Evolutionary conservation across 768 basidiomycete genomes (phyloP).

Genomic region (Collybia sordida): DNA sequence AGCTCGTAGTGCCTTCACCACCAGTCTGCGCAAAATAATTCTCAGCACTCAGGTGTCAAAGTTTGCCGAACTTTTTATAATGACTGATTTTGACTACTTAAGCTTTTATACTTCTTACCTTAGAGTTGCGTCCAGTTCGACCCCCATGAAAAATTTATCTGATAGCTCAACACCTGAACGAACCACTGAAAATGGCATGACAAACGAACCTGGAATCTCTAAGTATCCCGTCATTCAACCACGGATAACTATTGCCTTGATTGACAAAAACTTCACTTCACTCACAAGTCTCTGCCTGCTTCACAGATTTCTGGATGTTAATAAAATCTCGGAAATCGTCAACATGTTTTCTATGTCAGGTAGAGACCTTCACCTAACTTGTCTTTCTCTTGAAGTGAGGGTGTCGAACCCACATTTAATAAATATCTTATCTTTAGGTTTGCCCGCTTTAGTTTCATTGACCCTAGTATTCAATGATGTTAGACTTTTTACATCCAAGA

Average conservation of each 20-base stretch:
- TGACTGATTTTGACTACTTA: constrained; percentile 19
- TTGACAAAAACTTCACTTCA: constrained; percentile 23
- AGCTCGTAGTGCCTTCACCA: constrained; percentile 24
- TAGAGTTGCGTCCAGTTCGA: too few species aligned
- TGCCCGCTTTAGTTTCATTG: constrained; percentile 21
- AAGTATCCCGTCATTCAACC: constrained; percentile 19
- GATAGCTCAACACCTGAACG: too few species aligned
- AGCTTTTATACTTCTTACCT: too few species aligned
- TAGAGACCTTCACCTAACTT: constrained; percentile 8
- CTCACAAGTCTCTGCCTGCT: constrained; percentile 22
- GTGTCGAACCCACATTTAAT: constrained; percentile 16
- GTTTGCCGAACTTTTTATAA: constrained; percentile 26
- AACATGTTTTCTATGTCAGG: constrained; percentile 19
- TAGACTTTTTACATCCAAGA: too few species aligned
- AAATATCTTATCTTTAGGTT: constrained; percentile 15
- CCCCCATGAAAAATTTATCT: too few species aligned
- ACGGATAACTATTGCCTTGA: constrained; percentile 16
- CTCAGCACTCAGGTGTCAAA: constrained; percentile 30
- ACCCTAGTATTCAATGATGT: constrained; percentile 17
- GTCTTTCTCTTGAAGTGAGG: constrained; percentile 22
- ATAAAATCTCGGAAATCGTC: constrained; percentile 22
- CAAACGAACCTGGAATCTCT: constrained; percentile 17
- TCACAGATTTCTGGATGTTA: constrained; percentile 18
- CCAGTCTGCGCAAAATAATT: constrained; percentile 31
- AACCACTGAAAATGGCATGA: too few species aligned